These are phyloP conservation scores for Aaosphaeria pasadenensis DNA, from an alignment of 2,329 filamentous ascomycete species.

Conservation along the genomic window DNA sequence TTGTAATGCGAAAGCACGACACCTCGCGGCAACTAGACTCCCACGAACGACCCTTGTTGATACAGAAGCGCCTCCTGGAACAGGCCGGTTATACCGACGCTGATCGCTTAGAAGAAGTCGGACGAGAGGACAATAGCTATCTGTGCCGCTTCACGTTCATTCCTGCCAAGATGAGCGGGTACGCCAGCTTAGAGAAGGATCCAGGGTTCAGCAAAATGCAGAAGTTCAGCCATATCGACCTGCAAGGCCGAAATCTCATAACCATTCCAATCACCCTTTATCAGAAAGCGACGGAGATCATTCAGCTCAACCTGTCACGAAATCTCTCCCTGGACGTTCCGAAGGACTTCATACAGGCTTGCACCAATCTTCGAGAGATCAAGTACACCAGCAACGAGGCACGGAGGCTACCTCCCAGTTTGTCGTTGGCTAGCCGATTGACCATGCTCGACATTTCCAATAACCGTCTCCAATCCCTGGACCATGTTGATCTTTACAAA, in stretches of 20 bases:
- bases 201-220: slow-evolving; percentile 77
- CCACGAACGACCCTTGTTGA: slow-evolving; percentile 77
- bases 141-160: slow-evolving; percentile 94
- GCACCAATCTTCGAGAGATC: slow-evolving; percentile 87
- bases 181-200: slow-evolving; percentile 68
- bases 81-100: slow-evolving; percentile 86
- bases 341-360: slow-evolving; percentile 93
- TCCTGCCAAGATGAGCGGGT: slow-evolving; percentile 82
- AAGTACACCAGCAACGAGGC: slow-evolving; percentile 96
- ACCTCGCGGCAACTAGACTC: slow-evolving; percentile 76
- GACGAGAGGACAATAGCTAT: slow-evolving; percentile 95
- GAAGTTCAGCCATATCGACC: slow-evolving; percentile 91
- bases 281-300: slow-evolving; percentile 86
- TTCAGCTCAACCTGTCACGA: slow-evolving; percentile 87
- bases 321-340: slow-evolving; percentile 92
- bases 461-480: slow-evolving; percentile 83
- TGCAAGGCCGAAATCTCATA: slow-evolving; percentile 84
- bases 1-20: slow-evolving; percentile 91
- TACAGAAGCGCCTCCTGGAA: slow-evolving; percentile 87
- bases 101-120: slow-evolving; percentile 88
- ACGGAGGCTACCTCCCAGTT: slow-evolving; percentile 76
- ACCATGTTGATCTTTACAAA: slow-evolving; percentile 76
- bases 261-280: slow-evolving; percentile 95
- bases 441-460: slow-evolving; percentile 94
- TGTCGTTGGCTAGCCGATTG: slow-evolving; percentile 75